Evolutionary conservation across 108 stramenopile species (phyloP).

Genomic region (Skeletonema costatum): DNA sequence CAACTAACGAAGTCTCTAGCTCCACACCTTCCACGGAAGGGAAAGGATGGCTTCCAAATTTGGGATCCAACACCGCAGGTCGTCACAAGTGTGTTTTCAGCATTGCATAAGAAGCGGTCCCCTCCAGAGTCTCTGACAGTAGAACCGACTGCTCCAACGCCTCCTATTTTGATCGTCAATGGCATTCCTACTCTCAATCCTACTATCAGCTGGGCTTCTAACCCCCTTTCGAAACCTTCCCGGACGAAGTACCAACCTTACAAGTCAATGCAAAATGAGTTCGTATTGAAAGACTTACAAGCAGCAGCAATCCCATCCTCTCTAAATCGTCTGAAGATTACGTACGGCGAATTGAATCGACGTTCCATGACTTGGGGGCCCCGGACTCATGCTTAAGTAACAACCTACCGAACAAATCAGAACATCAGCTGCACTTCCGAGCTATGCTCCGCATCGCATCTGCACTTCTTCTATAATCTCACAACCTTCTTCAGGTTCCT

Average conservation of each 20-base stretch:
- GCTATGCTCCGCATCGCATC: too few species aligned
- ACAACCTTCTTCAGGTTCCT: too few species aligned
- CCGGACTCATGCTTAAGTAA: too few species aligned
- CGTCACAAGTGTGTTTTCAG: constrained; percentile 19
- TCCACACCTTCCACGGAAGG: too few species aligned
- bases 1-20: background rate
- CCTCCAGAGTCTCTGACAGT: too few species aligned
- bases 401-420: too few species aligned
- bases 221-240: constrained; percentile 27
- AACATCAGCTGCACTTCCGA: too few species aligned
- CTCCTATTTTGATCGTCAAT: too few species aligned
- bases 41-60: constrained; percentile 10
- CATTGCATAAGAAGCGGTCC: too few species aligned
- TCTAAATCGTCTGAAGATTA: constrained; percentile 47
- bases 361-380: constrained; percentile 40
- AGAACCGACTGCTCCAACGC: too few species aligned
- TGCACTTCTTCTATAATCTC: too few species aligned
- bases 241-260: constrained; percentile 28
- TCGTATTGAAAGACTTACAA: constrained; percentile 17
- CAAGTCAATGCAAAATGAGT: constrained; percentile 37
- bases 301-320: constrained; percentile 1
- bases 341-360: constrained; percentile 38
- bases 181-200: too few species aligned
- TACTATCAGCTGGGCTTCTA: constrained; percentile 19
- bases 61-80: background rate